These are phyloP conservation scores for Tetrapisispora iriomotensis DNA, from an alignment of 805 yeast species.

Conservation along the genomic window DNA sequence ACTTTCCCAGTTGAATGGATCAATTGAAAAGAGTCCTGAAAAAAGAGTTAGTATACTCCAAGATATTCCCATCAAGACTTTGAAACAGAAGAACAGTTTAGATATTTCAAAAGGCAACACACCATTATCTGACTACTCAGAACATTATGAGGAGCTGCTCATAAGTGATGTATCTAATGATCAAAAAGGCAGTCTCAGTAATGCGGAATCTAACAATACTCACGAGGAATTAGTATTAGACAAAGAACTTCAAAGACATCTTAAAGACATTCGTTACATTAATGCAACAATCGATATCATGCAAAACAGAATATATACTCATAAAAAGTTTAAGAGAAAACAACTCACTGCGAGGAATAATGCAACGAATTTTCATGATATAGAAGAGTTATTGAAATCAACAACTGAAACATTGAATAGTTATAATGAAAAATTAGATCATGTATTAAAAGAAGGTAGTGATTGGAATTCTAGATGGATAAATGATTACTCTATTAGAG, in stretches of 20 bases:
- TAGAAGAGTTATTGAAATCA: slow-evolving; percentile 10
- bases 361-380: slow-evolving; percentile 10
- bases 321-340: slow-evolving; percentile 11
- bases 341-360: slow-evolving; percentile 12
- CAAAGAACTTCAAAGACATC: slow-evolving; percentile 17
- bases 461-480: slow-evolving; percentile 24
- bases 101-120: no score
- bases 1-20: background rate
- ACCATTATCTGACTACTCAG: no score
- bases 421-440: slow-evolving; percentile 20
- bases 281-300: slow-evolving; percentile 18
- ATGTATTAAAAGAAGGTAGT: slow-evolving; percentile 24
- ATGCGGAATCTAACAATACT: background rate
- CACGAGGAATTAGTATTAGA: slow-evolving; percentile 10
- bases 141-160: no score
- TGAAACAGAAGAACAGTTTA: background rate
- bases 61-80: slow-evolving; percentile 1
- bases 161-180: background rate
- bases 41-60: background rate
- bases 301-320: slow-evolving; percentile 21
- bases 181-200: background rate
- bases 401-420: slow-evolving; percentile 13
- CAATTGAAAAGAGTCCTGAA: background rate
- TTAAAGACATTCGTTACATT: slow-evolving; percentile 20
- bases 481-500: slow-evolving; percentile 38